Base-by-base conservation (phyloP, 2,329 filamentous ascomycete species). In the Aureobasidium sp. region DNA sequence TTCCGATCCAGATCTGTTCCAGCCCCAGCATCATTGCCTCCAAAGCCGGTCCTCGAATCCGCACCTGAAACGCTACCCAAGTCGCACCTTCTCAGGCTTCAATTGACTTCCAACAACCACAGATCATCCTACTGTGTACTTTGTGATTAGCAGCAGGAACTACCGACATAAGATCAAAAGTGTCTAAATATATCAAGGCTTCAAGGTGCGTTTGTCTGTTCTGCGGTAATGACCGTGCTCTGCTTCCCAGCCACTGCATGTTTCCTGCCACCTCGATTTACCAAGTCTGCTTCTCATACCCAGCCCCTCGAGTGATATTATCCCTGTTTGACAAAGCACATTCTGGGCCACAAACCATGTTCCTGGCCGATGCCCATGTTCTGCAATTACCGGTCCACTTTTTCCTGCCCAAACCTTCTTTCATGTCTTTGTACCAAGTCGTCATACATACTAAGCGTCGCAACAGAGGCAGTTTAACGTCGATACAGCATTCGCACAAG, bases 151-250 rank as follows among this genome's bases (percentile, higher is more conserved):
- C 14, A 31, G 12, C 29, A 34, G 44, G 22, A 49, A n/a, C 45
- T 49, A 25, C 34, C 57, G 25, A 31, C 31, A 31, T 34, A 41
- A 11, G 44, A 15, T 51, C 39, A 12, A 41, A 42, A 5, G 25
- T 27, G 17, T 58, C 45, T 51, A 51, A 49, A 42, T 51, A 60
- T 51, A 60, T 44, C 34, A 6, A 45, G 34, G 25, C 45, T 60
- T 45, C 53, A 60, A 59, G 57, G 57, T 60, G 57, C 57, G 57
- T 60, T 60, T 51, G 57, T 60, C 36, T 51, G 2, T 20, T 20
- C 51, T 55, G 36, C 37, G 29, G 41, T 17, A 34, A 60, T 11
- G 57, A 49, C 57, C 57, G 57, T 60, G 57, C 57, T 60, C 20
- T 47, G 29, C 42, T 59, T 57, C 45, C 57, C 45, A 60, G 57